These are phyloP conservation scores for Xylaria sp. DNA, from an alignment of 2,329 filamentous ascomycete species.

Conservation along the genomic window DNA sequence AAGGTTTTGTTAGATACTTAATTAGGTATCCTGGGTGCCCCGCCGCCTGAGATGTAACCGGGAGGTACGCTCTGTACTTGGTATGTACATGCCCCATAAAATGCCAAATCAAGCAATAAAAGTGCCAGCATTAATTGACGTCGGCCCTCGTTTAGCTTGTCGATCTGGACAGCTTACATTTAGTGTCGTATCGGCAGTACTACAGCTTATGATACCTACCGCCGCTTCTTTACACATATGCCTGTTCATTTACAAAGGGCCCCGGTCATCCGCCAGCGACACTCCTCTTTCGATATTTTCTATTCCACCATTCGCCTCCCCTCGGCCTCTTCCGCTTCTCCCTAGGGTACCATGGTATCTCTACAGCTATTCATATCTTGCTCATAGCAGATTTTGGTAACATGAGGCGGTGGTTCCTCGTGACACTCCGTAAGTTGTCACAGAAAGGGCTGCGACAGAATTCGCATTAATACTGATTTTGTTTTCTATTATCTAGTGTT, in stretches of 20 bases:
- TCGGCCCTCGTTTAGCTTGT: conserved; percentile 16
- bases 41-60: background rate
- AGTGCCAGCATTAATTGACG: conserved; percentile 35
- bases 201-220: background rate
- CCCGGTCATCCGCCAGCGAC: background rate
- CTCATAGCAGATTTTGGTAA: conserved; percentile 48
- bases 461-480: conserved; percentile 27
- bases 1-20: background rate
- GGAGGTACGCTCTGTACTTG: background rate
- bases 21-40: too few species aligned
- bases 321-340: conserved; percentile 33
- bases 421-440: conserved; percentile 47
- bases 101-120: conserved; percentile 9
- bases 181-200: background rate
- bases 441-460: conserved; percentile 18
- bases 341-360: conserved; percentile 47
- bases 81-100: conserved; percentile 19
- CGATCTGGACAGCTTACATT: conserved; percentile 48
- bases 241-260: conserved; percentile 18
- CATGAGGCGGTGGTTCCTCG: conserved; percentile 50
- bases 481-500: conserved; percentile 44
- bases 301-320: conserved; percentile 21
- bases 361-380: conserved; percentile 44
- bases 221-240: background rate
- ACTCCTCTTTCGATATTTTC: conserved; percentile 7